phyloP scores from a whole-genome alignment of 768 basidiomycete genomes.

The Clavaria fumosa region DNA sequence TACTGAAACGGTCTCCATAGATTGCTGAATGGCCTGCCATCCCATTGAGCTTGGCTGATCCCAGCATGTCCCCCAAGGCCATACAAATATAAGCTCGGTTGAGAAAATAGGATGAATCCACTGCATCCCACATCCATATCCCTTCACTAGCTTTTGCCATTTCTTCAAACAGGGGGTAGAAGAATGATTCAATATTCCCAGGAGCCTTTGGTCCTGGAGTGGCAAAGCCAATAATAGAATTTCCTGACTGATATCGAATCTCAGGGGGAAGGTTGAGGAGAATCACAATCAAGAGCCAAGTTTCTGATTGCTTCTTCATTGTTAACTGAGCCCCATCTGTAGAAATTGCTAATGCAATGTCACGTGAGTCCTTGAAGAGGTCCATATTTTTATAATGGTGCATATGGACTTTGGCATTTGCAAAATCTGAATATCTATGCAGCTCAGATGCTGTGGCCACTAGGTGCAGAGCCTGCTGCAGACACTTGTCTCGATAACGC shows the following conservation, averaged over 20 bases:
- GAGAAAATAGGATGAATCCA: slow-evolving; percentile 15
- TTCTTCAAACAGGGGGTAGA: slow-evolving; percentile 16
- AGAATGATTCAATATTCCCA: slow-evolving; percentile 16
- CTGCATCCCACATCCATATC: slow-evolving; percentile 21
- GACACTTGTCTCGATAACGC: slow-evolving; percentile 13
- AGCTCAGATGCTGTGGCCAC: slow-evolving; percentile 8
- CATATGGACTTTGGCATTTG: slow-evolving; percentile 12
- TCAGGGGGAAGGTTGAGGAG: slow-evolving; percentile 14
- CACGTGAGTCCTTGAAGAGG: slow-evolving; percentile 14
- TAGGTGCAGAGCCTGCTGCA: slow-evolving; percentile 13
- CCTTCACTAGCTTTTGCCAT: slow-evolving; percentile 16
- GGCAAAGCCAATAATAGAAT: slow-evolving; percentile 14
- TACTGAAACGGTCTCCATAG: slow-evolving; percentile 18
- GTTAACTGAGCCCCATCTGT: slow-evolving; percentile 20
- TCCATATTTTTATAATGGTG: slow-evolving; percentile 11
- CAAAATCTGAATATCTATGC: slow-evolving; percentile 16
- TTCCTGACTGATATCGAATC: slow-evolving; percentile 11
- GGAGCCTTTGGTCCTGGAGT: slow-evolving; percentile 17
- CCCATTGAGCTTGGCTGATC: slow-evolving; percentile 20
- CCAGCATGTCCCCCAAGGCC: slow-evolving; percentile 19
- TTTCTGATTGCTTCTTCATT: slow-evolving; percentile 20
- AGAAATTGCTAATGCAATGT: slow-evolving; percentile 15
- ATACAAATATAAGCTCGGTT: slow-evolving; percentile 11
- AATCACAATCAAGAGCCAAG: slow-evolving; percentile 14
- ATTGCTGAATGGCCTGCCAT: slow-evolving; percentile 17